phyloP scores from a whole-genome alignment of 1,284 basidiomycete genomes.

The Ganoderma resinaceum region DNA sequence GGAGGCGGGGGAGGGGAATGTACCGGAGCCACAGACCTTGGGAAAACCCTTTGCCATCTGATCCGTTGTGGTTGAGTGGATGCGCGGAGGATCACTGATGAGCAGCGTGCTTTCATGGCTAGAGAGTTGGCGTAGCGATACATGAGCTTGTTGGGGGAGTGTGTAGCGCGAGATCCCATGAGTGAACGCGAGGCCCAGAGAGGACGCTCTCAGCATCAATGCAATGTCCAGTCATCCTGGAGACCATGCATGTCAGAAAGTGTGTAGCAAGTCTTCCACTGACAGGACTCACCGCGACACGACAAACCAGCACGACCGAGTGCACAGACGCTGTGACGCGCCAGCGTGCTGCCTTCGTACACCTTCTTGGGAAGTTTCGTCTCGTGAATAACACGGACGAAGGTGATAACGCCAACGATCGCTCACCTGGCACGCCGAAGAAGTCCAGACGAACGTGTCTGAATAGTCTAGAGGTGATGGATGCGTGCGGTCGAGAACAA shows the following conservation, averaged over 20 bases:
- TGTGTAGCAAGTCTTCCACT: not conserved
- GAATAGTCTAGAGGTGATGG: conserved; percentile 15
- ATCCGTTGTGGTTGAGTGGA: conserved; percentile 18
- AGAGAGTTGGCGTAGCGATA: conserved; percentile 29
- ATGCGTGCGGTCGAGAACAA: conserved; percentile 24
- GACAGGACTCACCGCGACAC: conserved; percentile 57
- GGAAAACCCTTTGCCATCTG: conserved; percentile 14
- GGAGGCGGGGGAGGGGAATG: not conserved
- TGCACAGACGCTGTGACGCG: conserved; percentile 25
- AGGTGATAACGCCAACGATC: too few relatives aligned
- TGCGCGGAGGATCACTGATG: conserved; percentile 15
- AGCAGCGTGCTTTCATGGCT: conserved; percentile 23
- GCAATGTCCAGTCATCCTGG: conserved; percentile 77
- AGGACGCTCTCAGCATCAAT: conserved; percentile 85
- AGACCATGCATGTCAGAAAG: not conserved
- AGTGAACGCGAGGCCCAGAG: conserved; percentile 61
- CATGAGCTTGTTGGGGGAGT: conserved; percentile 26
- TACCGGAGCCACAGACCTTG: not conserved
- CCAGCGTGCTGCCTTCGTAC: conserved; percentile 29
- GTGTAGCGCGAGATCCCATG: conserved; percentile 38
- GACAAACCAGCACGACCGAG: conserved; percentile 30
- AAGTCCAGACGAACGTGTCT: conserved; percentile 18
- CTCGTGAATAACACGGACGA: not conserved
- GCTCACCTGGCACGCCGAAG: conserved; percentile 14
- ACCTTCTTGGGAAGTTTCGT: conserved; percentile 3